A percentile compares a stretch with the other conserved stretches of the same genome.
These are phyloP conservation scores for Trypanosoma rangeli DNA, from an alignment of 208 protist genomes.

Conservation along the genomic window DNA sequence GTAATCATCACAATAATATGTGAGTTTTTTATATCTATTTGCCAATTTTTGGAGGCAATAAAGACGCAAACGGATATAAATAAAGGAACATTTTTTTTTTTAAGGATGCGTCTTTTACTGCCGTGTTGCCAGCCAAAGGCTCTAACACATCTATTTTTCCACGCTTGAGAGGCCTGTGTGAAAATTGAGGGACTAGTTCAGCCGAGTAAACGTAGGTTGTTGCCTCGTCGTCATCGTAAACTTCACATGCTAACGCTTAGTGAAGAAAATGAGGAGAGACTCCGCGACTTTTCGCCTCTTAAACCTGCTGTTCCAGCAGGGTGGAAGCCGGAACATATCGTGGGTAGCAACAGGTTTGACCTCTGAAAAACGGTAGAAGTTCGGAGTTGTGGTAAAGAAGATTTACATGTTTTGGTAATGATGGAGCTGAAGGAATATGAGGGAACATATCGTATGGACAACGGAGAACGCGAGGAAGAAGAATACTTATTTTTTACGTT, in stretches of 20 bases:
- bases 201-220: background rate
- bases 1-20: no score
- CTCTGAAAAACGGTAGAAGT: constrained; percentile 67
- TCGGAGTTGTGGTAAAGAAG: constrained; percentile 59
- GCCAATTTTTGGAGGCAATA: no score
- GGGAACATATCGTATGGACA: constrained; percentile 85
- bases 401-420: constrained; percentile 61
- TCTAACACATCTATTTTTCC: constrained; percentile 9
- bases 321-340: constrained; percentile 54
- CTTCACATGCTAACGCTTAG: constrained; percentile 43
- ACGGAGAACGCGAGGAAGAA: constrained; percentile 82
- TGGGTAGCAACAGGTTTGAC: constrained; percentile 73
- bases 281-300: constrained; percentile 81
- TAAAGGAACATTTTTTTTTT: constrained; percentile 1
- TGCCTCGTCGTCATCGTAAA: constrained; percentile 32
- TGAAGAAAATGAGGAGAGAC: constrained; percentile 69
- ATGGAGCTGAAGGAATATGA: constrained; percentile 83
- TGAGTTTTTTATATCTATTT: no score
- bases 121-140: background rate
- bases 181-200: background rate
- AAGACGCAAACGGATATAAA: no score
- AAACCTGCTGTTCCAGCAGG: constrained; percentile 62
- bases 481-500: constrained; percentile 84
- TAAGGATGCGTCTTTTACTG: constrained; percentile 20
- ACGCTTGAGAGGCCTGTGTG: background rate